These are phyloP conservation scores for Pythium phragmiticola DNA, from an alignment of 352 stramenopile genomes.

Conservation along the genomic window DNA sequence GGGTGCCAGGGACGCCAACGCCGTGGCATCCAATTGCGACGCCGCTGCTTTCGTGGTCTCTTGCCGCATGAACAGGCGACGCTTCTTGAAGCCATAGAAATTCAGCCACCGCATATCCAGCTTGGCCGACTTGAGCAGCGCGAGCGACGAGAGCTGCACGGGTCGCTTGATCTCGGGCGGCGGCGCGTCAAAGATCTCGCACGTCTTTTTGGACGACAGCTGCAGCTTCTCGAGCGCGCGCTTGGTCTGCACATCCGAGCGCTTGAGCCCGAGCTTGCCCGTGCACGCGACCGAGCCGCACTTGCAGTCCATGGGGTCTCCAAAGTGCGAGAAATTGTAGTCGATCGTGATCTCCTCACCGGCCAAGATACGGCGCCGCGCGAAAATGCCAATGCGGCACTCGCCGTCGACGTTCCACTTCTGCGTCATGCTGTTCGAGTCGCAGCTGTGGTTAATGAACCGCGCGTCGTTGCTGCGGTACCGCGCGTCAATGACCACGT, in stretches of 20 bases:
- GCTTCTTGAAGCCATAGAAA: constrained; percentile 59
- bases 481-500: constrained; percentile 83
- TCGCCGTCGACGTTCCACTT: constrained; percentile 89
- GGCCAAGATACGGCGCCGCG: constrained; percentile 48
- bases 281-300: constrained; percentile 71
- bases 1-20: background rate
- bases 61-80: constrained; percentile 58
- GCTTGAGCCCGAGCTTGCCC: constrained; percentile 74
- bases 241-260: constrained; percentile 37
- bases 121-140: constrained; percentile 75
- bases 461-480: constrained; percentile 91
- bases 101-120: constrained; percentile 64
- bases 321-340: constrained; percentile 87
- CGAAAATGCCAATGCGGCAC: constrained; percentile 79
- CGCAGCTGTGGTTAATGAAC: constrained; percentile 96
- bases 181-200: constrained; percentile 27
- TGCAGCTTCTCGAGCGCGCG: constrained; percentile 8
- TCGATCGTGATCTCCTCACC: constrained; percentile 83
- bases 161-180: constrained; percentile 64
- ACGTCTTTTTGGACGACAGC: constrained; percentile 21
- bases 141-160: constrained; percentile 62
- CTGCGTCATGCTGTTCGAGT: constrained; percentile 93
- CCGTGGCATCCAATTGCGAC: background rate
- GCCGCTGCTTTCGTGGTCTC: constrained; percentile 21
- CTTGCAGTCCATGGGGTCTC: constrained; percentile 72